Base-by-base conservation (phyloP, 345 rosid genomes). In the Rhodomyrtus tomentosa region DNA sequence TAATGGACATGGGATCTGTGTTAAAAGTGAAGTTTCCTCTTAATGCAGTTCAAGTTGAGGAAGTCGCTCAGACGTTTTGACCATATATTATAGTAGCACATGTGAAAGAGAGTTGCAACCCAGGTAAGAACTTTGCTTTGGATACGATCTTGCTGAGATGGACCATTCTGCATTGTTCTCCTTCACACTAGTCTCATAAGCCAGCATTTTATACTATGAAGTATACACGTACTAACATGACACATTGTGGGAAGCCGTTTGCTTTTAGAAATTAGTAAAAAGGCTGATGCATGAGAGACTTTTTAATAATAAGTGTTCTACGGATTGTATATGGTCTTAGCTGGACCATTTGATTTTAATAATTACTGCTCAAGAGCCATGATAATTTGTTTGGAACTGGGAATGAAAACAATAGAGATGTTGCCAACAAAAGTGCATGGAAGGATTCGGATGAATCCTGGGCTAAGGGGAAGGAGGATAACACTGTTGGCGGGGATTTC, bases 381-480 rank as follows among this genome's bases (percentile, higher is more conserved):
- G 76, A 68, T 32, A 36, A 13, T 36, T 68, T 36, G 45, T 36
- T 38, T 87, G 93, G 88, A 87, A 13, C 79, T 68, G 79, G 84
- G 42, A 56, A 48, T 83, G 87, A 58, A 27, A 76, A 62, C 14
- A 56, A 81, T 16, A 51, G 48, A n/a, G 18, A 50, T 22, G 15
- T 50, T 24, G 8, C 56, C 29, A 52, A 81, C 40, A 11, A 48
- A n/a, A 24, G 55, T 83, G 79, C 82, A 24, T 74, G 76, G 27
- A 82, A 79, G 73, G 81, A 83, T 81, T 79, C 38, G 81, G 42
- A 13, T 27, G 89, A 76, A 53, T 81, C 87, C 27, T 87, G 87
- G 89, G 89, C 85, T 14, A 87, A 81, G 79, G 83, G 82, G 52
- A 88, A 88, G 82, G 42, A 81, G 53, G 53, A 81, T 76, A 55